Base-by-base conservation (phyloP, 176 grass and related monocot species). In the Juncus inflexus region DNA sequence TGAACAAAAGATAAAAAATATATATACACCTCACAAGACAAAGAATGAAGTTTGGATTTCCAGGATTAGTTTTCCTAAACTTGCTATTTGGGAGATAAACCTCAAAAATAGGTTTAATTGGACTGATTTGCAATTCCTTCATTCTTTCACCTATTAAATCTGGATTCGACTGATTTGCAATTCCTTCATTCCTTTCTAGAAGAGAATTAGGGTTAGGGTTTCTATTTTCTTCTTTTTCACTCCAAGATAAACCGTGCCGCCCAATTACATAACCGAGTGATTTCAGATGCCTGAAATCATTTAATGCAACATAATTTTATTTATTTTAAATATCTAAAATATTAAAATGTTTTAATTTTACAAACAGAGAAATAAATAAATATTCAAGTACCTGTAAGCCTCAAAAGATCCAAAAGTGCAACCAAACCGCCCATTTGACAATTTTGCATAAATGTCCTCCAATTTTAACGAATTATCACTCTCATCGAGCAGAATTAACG, bases 191-290 rank as follows among this genome's bases (percentile, higher is more conserved):
- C 56, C 62, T 59, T 63, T 55, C 1, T 43, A 73, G 52, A 95
- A 3, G 69, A 7, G 5, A 51, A 82, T 58, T 40, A 55, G 55
- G 66, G 64, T 60, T 61, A 66, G 49, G 15, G 42, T 12, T 75
- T 67, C 15, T 68, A 55, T 13, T 58, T 43, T 36, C 42, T 74
- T 75, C 56, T 67, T 76, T 99, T 63, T 63, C 53, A 70, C 83
- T 84, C 94, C 85, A 99, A 7, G 85, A 72, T 38, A 86, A 67
- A 53, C 72, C 72, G 57, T 89, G 82, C 1, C 85, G 76, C 65
- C 85, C 82, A 56, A 99, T 62, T 61, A 97, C 79, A 72, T 89
- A 99, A 2, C 94, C 88, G 76, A 99, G 84, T 50, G 72, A 89
- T 71, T 99, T 99, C 78, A 97, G 56, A 67, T 92, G 77, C 61